These are phyloP conservation scores for Globisporangium iwayamae DNA, from an alignment of 352 stramenopile species.

Conservation along the genomic window DNA sequence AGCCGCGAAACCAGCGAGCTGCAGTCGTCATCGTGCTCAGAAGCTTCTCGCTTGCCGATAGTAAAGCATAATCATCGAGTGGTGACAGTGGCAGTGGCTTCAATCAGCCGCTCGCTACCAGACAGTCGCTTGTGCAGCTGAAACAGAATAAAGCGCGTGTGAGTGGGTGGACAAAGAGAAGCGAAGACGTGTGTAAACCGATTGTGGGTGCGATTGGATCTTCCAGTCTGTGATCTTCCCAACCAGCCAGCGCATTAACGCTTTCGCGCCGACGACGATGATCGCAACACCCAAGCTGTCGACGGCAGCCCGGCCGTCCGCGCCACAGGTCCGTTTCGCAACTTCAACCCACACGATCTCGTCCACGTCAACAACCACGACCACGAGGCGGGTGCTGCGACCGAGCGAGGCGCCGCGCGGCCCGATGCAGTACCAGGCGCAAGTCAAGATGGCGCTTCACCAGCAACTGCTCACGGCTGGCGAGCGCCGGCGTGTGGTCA, in stretches of 20 bases:
- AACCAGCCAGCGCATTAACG: background rate
- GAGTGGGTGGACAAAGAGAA: too few relatives aligned
- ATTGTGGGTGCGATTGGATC: background rate
- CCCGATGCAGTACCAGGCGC: slow-evolving; percentile 16
- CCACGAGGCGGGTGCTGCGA: slow-evolving; percentile 10
- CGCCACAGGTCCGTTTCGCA: slow-evolving; percentile 1
- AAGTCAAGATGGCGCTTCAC: slow-evolving; percentile 22
- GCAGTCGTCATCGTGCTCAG: too few relatives aligned
- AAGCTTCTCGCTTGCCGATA: too few relatives aligned
- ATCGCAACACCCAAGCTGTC: background rate
- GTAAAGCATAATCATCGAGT: too few relatives aligned
- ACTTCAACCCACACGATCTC: slow-evolving; percentile 1
- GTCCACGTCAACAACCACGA: background rate
- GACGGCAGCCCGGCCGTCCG: background rate
- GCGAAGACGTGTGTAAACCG: too few relatives aligned
- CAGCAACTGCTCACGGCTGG: slow-evolving; percentile 15
- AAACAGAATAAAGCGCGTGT: too few relatives aligned
- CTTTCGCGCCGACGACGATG: background rate
- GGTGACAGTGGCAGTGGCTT: too few relatives aligned
- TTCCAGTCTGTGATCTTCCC: background rate
- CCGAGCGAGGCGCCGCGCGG: background rate
- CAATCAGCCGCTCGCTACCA: too few relatives aligned
- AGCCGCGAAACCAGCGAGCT: background rate
- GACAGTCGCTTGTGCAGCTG: too few relatives aligned
- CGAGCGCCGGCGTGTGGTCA: slow-evolving; percentile 27